A percentile compares a stretch with the other conserved stretches of the same genome.
These are phyloP conservation scores for Phoma sp. DNA, from an alignment of 2,329 filamentous ascomycete species.

Conservation along the genomic window DNA sequence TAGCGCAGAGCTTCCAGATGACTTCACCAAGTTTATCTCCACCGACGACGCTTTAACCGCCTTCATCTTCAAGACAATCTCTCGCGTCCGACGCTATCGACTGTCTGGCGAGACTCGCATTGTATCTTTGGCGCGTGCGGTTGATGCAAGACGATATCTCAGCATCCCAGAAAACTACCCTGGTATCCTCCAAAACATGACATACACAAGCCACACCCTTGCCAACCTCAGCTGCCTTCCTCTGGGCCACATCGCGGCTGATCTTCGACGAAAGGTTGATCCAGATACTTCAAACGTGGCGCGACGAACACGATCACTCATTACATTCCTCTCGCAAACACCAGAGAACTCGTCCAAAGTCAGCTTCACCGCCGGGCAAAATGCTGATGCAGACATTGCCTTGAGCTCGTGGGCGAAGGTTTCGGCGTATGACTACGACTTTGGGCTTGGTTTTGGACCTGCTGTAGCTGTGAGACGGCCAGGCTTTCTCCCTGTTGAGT, in stretches of 20 bases:
- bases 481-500: slow-evolving; percentile 53
- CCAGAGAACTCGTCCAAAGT: slow-evolving; percentile 47
- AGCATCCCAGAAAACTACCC: slow-evolving; percentile 53
- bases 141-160: slow-evolving; percentile 56
- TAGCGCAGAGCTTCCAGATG: slow-evolving; percentile 18
- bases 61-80: slow-evolving; percentile 58
- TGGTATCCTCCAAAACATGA: slow-evolving; percentile 57
- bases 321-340: slow-evolving; percentile 47
- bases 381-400: slow-evolving; percentile 51
- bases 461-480: slow-evolving; percentile 58
- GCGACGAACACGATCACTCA: slow-evolving; percentile 47
- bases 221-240: slow-evolving; percentile 37
- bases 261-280: slow-evolving; percentile 50
- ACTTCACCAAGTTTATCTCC: slow-evolving; percentile 50
- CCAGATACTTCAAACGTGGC: slow-evolving; percentile 44
- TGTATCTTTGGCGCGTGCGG: slow-evolving; percentile 54
- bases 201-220: slow-evolving; percentile 46
- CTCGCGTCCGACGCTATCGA: slow-evolving; percentile 50
- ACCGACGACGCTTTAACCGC: slow-evolving; percentile 62
- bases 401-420: slow-evolving; percentile 63
- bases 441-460: slow-evolving; percentile 54
- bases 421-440: slow-evolving; percentile 55
- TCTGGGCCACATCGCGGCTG: slow-evolving; percentile 44
- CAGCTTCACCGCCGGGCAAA: slow-evolving; percentile 32
- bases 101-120: slow-evolving; percentile 20